A percentile compares a stretch with the other conserved stretches of the same genome.
Conservation (phyloP, 768 basidiomycete genomes). For the Rhodotorula kratochvilovae region DNA sequence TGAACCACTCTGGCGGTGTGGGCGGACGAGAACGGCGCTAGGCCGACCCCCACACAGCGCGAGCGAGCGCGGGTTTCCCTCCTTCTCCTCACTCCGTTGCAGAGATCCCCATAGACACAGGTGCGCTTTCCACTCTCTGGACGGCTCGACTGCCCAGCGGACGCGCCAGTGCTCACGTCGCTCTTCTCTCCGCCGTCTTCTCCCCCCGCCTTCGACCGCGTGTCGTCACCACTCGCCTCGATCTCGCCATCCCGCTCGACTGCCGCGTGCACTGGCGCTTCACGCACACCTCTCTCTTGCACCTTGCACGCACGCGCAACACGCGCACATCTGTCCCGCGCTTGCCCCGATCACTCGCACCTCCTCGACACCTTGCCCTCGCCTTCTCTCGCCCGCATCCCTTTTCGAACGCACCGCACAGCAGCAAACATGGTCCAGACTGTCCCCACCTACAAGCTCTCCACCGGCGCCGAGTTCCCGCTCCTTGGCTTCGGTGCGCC, state of each 20-base stretch:
- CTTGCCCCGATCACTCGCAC: not conserved
- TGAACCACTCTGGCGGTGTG: no score
- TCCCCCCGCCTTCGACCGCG: not conserved
- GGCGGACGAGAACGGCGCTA: no score
- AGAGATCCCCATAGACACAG: no score
- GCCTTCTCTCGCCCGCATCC: not conserved
- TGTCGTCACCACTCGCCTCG: not conserved
- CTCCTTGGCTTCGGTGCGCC: conserved; percentile 8
- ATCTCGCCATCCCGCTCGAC: not conserved
- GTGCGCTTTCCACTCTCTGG: no score
- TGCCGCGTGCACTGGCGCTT: no score
- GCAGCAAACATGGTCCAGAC: not conserved
- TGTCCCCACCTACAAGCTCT: conserved; percentile 4
- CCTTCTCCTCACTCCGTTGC: no score
- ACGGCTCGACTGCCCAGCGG: no score
- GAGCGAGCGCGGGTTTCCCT: no score
- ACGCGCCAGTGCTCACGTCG: not conserved
- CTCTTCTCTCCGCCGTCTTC: not conserved
- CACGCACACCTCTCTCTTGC: no score
- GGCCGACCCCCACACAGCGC: no score
- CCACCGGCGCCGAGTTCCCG: conserved; percentile 2
- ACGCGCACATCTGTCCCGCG: no score
- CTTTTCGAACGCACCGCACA: not conserved
- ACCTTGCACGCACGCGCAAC: no score
- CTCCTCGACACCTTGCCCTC: not conserved